Percentiles rank a stretch among this genome's conserved stretches.
phyloP scores from a whole-genome alignment of 2,329 filamentous ascomycete genomes.

The Cladophialophora bantiana region DNA sequence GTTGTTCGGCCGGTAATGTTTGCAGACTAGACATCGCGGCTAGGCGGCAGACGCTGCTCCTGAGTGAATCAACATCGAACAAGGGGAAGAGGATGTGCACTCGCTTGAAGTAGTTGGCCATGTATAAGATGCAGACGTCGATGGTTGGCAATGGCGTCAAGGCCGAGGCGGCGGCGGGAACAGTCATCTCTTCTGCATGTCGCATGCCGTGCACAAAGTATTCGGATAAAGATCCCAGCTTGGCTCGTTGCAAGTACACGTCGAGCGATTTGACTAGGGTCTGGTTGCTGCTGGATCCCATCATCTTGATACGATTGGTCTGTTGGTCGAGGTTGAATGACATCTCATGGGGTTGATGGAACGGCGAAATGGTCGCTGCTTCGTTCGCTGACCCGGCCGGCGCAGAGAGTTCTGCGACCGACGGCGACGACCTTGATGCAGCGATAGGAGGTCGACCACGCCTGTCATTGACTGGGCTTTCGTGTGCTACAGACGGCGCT shows the following conservation, averaged over 20 bases:
- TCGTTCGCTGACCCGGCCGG: too few relatives aligned
- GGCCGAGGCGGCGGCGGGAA: slow-evolving; percentile 10
- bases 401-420: too few relatives aligned
- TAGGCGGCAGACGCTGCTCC: background rate
- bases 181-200: slow-evolving; percentile 19
- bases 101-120: slow-evolving; percentile 13
- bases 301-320: slow-evolving; percentile 16
- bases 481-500: too few relatives aligned
- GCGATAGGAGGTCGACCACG: too few relatives aligned
- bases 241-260: slow-evolving; percentile 19
- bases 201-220: slow-evolving; percentile 26
- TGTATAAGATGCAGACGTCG: slow-evolving; percentile 4
- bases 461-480: too few relatives aligned
- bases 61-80: slow-evolving; percentile 6
- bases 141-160: slow-evolving; percentile 17
- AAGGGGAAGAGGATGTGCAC: slow-evolving; percentile 16
- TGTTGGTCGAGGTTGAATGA: slow-evolving; percentile 22
- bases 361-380: background rate
- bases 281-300: slow-evolving; percentile 26
- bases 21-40: slow-evolving; percentile 5
- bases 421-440: too few relatives aligned
- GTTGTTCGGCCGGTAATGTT: slow-evolving; percentile 2
- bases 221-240: slow-evolving; percentile 15
- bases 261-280: slow-evolving; percentile 26
- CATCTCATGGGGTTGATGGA: slow-evolving; percentile 14